A percentile compares a stretch with the other conserved stretches of the same genome.
These are phyloP conservation scores for Hygrophila difformis DNA, from an alignment of 257 asterid genomes.

Conservation along the genomic window DNA sequence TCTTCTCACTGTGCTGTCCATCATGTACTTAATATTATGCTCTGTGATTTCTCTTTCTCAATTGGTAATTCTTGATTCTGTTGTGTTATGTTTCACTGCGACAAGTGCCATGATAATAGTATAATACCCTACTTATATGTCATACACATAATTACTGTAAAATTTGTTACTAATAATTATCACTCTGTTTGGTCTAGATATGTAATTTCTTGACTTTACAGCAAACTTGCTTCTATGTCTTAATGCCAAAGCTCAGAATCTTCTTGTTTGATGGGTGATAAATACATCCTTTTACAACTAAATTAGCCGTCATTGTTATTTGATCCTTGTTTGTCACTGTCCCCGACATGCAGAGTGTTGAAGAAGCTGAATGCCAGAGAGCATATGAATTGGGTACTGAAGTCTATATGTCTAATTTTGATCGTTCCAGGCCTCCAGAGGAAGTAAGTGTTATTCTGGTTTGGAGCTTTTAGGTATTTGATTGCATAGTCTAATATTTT, in stretches of 20 bases:
- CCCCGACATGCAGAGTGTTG: slow-evolving; percentile 55
- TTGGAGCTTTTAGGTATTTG: not conserved
- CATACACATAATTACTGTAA: not conserved
- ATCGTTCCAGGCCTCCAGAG: slow-evolving; percentile 84
- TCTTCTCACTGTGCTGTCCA: too few species aligned
- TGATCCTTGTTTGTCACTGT: not conserved
- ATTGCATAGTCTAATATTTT: slow-evolving; percentile 21
- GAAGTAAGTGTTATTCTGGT: slow-evolving; percentile 57
- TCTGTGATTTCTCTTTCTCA: not conserved
- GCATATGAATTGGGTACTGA: slow-evolving; percentile 82
- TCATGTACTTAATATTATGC: too few species aligned
- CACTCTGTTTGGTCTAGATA: too few species aligned
- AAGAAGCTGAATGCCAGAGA: slow-evolving; percentile 96
- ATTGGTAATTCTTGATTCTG: too few species aligned
- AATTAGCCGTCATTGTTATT: too few species aligned
- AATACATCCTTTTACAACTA: too few species aligned
- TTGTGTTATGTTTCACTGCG: not conserved
- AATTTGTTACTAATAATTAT: not conserved
- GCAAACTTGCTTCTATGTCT: too few species aligned
- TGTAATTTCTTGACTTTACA: too few species aligned
- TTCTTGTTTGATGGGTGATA: too few species aligned
- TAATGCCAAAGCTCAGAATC: too few species aligned
- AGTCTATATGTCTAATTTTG: slow-evolving; percentile 60
- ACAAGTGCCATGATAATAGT: not conserved
- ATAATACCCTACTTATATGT: not conserved